Evolutionary conservation across 257 asterid species (phyloP).

Genomic region (Rehmannia glutinosa): DNA sequence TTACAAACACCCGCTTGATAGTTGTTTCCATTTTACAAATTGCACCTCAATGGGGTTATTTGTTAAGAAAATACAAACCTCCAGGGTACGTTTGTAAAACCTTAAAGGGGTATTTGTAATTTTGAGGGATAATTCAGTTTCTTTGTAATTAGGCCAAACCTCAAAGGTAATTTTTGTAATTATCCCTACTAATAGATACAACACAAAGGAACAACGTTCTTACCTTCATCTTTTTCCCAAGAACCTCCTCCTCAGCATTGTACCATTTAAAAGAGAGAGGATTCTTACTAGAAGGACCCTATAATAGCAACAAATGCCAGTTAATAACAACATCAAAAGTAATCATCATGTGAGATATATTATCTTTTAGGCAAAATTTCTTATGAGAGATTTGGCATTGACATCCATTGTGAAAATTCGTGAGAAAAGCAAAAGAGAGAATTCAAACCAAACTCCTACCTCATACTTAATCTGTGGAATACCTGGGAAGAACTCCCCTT

Average conservation of each 20-base stretch:
- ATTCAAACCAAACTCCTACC: slow-evolving; percentile 32
- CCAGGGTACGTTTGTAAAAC: no score
- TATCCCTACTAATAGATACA: neutral
- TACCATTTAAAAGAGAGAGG: slow-evolving; percentile 91
- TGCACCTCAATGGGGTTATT: no score
- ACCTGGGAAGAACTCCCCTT: slow-evolving; percentile 84
- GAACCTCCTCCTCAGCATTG: slow-evolving; percentile 83
- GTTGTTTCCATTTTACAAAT: no score
- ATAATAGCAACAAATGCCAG: neutral
- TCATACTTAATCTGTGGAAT: slow-evolving; percentile 81
- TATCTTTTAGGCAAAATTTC: no score
- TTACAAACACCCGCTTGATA: no score
- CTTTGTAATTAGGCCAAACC: no score
- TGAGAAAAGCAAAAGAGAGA: neutral
- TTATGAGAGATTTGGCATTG: no score
- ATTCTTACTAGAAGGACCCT: slow-evolving; percentile 93
- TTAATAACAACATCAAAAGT: neutral
- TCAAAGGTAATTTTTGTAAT: no score
- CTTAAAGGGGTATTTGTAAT: no score
- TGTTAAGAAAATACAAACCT: neutral
- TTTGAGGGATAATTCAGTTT: no score
- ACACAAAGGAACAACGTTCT: slow-evolving; percentile 1
- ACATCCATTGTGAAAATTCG: no score
- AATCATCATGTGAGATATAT: no score
- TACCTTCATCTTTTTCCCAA: slow-evolving; percentile 97